phyloP scores from a whole-genome alignment of 2,329 filamentous ascomycete species.

The Aotearoamyces nothofagi region DNA sequence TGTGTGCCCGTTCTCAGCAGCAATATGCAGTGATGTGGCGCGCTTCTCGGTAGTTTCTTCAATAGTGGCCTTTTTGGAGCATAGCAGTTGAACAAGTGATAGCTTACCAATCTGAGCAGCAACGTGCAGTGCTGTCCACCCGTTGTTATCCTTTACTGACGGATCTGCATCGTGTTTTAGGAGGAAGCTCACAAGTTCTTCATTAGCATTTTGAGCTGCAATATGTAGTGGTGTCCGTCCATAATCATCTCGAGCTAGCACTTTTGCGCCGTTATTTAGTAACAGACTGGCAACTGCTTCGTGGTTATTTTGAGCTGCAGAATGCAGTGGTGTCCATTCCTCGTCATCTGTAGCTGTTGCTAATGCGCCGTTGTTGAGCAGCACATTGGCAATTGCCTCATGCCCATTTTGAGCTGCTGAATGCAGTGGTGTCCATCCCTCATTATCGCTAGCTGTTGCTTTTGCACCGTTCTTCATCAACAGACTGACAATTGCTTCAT shows the following conservation, averaged over 20 bases:
- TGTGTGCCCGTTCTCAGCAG: not conserved
- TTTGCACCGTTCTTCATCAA: constrained; percentile 9
- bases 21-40: not conserved
- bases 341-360: not conserved
- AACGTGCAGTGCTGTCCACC: constrained; percentile 2
- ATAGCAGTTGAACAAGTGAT: not conserved
- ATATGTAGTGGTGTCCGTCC: not conserved
- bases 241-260: not conserved
- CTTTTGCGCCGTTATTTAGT: not conserved
- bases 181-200: not conserved
- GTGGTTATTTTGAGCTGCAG: not conserved
- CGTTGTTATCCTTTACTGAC: not conserved
- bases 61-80: not conserved
- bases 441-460: constrained; percentile 1
- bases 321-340: not conserved
- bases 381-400: constrained; percentile 1
- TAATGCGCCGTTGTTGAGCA: constrained; percentile 2
- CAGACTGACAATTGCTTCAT: not conserved
- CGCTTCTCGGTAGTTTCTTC: not conserved
- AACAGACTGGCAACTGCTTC: not conserved
- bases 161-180: not conserved
- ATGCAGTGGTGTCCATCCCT: constrained; percentile 3
- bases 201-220: not conserved
- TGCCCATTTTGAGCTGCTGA: constrained; percentile 4
- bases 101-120: not conserved